A percentile compares a stretch with the other conserved stretches of the same genome.
phyloP scores from a whole-genome alignment of 2,329 filamentous ascomycete genomes.

The Fusarium nodosum region DNA sequence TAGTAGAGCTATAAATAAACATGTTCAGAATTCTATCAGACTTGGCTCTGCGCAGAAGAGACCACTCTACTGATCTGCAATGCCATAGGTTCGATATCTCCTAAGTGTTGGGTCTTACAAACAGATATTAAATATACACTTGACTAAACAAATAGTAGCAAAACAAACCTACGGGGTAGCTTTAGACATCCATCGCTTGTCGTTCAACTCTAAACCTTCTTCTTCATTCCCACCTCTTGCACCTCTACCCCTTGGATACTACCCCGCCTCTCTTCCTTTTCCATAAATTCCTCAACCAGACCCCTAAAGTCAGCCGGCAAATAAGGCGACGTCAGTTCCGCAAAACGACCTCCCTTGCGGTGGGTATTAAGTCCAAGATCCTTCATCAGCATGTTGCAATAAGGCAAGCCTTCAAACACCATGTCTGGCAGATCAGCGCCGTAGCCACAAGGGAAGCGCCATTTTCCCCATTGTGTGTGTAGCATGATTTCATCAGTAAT shows the following conservation, averaged over 20 bases:
- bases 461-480: conserved; percentile 75
- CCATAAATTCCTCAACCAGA: conserved; percentile 49
- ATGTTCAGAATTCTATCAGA: too few relatives aligned
- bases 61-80: too few relatives aligned
- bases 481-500: conserved; percentile 70
- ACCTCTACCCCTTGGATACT: conserved; percentile 11
- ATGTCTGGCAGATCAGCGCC: conserved; percentile 75
- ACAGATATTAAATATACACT: too few relatives aligned
- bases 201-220: conserved; percentile 11
- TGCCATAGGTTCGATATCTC: too few relatives aligned
- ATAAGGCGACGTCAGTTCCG: conserved; percentile 41
- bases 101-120: too few relatives aligned
- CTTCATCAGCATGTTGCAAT: conserved; percentile 66
- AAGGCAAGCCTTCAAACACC: conserved; percentile 80
- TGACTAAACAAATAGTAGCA: too few relatives aligned
- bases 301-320: conserved; percentile 46
- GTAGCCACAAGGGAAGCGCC: conserved; percentile 76
- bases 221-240: neutral
- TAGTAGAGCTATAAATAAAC: too few relatives aligned
- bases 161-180: too few relatives aligned
- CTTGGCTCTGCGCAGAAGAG: too few relatives aligned
- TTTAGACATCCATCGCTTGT: too few relatives aligned
- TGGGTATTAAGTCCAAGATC: conserved; percentile 71
- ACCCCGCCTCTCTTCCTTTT: neutral
- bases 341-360: conserved; percentile 27